Conservation (phyloP, 768 basidiomycete genomes). For the Lentinula edodes region DNA sequence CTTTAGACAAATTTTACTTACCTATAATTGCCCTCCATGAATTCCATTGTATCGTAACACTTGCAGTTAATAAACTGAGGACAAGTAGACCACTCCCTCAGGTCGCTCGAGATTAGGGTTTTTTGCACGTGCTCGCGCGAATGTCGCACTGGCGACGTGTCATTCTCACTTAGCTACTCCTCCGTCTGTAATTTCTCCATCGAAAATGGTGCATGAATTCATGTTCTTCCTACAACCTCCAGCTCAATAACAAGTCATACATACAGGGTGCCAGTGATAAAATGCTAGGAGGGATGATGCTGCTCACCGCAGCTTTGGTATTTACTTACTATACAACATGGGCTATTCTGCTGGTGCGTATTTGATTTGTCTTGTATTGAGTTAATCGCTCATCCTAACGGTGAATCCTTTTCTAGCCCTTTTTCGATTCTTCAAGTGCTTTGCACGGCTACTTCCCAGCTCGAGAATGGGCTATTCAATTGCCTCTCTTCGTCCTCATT, state of each 20-base stretch:
- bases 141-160: background rate
- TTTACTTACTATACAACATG: slow-evolving; percentile 92
- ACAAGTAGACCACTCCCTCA: no score
- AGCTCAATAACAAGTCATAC: background rate
- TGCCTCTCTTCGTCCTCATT: slow-evolving; percentile 81
- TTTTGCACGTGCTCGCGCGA: background rate
- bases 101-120: no score
- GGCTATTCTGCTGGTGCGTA: slow-evolving; percentile 79
- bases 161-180: background rate
- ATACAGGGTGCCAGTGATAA: slow-evolving; percentile 78
- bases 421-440: slow-evolving; percentile 70
- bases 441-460: slow-evolving; percentile 79
- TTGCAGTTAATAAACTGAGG: no score
- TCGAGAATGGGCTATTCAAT: slow-evolving; percentile 86
- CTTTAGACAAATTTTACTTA: no score
- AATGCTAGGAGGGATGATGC: slow-evolving; percentile 71
- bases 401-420: slow-evolving; percentile 48
- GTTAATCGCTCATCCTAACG: slow-evolving; percentile 2
- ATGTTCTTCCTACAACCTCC: background rate
- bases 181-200: no score
- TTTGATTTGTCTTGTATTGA: background rate
- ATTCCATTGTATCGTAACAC: no score
- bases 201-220: background rate
- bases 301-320: slow-evolving; percentile 66
- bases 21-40: no score